Conservation (phyloP, 768 basidiomycete species). For the Porphyrellus cyaneotinctus region DNA sequence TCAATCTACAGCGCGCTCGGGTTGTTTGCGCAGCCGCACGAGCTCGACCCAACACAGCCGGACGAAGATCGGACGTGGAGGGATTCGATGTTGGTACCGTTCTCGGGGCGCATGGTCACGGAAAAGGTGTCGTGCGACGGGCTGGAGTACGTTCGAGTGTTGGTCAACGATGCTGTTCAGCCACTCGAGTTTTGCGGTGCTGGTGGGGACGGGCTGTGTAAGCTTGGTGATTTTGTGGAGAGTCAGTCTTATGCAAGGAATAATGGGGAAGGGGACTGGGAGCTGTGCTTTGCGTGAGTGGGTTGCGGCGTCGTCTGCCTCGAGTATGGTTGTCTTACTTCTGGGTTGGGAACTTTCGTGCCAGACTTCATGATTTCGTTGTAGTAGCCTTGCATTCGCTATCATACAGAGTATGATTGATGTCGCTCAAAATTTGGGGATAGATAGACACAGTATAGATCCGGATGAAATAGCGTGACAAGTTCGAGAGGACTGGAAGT, state of each 20-base stretch:
- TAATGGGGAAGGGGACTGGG: slow-evolving; percentile 67
- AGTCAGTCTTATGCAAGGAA: slow-evolving; percentile 65
- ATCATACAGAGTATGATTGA: no score
- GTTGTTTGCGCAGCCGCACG: slow-evolving; percentile 40
- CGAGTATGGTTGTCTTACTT: no score
- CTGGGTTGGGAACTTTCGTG: no score
- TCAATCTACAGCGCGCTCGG: slow-evolving; percentile 63
- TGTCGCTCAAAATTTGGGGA: slow-evolving; percentile 5
- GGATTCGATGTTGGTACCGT: slow-evolving; percentile 59
- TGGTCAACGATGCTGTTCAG: slow-evolving; percentile 71
- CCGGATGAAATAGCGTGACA: slow-evolving; percentile 12
- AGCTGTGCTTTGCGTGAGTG: slow-evolving; percentile 37
- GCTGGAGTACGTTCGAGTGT: slow-evolving; percentile 54
- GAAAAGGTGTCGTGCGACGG: slow-evolving; percentile 55
- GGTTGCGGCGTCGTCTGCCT: slow-evolving; percentile 18
- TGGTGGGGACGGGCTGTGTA: slow-evolving; percentile 52
- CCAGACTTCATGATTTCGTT: no score
- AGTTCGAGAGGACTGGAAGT: background rate
- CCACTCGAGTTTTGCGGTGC: slow-evolving; percentile 56
- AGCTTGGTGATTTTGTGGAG: slow-evolving; percentile 56
- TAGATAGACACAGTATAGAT: slow-evolving; percentile 13
- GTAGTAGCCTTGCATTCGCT: no score
- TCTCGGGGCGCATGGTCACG: slow-evolving; percentile 64
- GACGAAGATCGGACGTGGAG: slow-evolving; percentile 43
- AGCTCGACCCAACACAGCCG: slow-evolving; percentile 6